Base-by-base conservation (phyloP, 805 yeast genomes). In the Torulaspora microellipsoides region DNA sequence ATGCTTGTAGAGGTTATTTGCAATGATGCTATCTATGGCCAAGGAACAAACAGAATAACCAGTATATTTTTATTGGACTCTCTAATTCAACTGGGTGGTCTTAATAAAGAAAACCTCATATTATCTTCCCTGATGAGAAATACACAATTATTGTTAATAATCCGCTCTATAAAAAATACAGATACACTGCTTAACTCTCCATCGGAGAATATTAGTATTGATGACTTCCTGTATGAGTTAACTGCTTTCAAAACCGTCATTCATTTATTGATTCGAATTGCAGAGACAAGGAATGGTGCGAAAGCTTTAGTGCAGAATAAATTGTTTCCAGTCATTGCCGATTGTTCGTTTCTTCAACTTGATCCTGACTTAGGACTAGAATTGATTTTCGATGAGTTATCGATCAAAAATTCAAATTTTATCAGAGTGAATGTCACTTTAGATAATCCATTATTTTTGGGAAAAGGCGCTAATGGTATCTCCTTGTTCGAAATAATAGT, bases 351-450 rank as follows among this genome's bases (percentile, higher is more conserved):
- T 49, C 66, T 87, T 34, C 60, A 69, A 29, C 71, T 81, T 31
- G 96, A 90, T 60, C 89, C 93, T 0, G 96, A 85, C 57, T 67
- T 88, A 29, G 95, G 95, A 0, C 65, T 85, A 36, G 78, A 73
- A 37, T 59, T 82, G 38, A 60, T 67, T 2, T 68, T 76, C 40
- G 74, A 68, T 43, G 71, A 69, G 37, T 50, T 58, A 1, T 53
- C 60, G 3, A 50, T 52, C 9, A 54, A 59, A 28, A 54, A 57
- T 27, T 56, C 67, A 3, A 60, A 60, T 11, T 62, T 62, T 34
- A 67, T 75, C 9, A 68, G 64, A 25, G 67, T 78, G 15, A 75
- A 70, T 35, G 57, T 80, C 39, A 72, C 75, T 17, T 58, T 79
- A 37, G 85, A 80, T 48, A 69, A 75, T 2, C 79, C 85, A 2